Evolutionary conservation across 768 basidiomycete genomes (phyloP).

Genomic region (Russula griseocarnosa): DNA sequence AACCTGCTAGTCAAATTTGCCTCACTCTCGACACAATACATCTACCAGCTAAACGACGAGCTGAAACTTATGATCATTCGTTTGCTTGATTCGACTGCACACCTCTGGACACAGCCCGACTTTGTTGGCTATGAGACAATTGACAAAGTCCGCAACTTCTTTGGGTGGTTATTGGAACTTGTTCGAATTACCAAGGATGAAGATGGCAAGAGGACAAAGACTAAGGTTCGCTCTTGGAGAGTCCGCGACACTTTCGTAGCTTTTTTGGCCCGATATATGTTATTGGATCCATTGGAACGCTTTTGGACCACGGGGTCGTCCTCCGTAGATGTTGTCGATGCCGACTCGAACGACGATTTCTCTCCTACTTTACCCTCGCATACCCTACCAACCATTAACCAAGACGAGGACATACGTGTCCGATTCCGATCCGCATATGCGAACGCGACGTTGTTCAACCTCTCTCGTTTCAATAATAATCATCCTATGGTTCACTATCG

Average conservation of each 20-base stretch:
- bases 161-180: conserved; percentile 49
- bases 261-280: conserved; percentile 65
- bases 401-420: conserved; percentile 79
- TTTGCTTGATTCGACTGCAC: conserved; percentile 60
- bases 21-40: conserved; percentile 50
- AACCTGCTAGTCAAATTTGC: conserved; percentile 52
- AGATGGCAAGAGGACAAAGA: conserved; percentile 27
- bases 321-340: conserved; percentile 6
- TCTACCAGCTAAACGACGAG: conserved; percentile 49
- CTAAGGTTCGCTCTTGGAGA: conserved; percentile 56
- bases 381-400: conserved; percentile 50
- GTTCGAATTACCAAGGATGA: conserved; percentile 31
- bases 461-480: conserved; percentile 39
- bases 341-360: conserved; percentile 1
- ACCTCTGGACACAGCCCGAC: conserved; percentile 49
- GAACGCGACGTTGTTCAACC: conserved; percentile 55
- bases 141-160: conserved; percentile 47
- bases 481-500: conserved; percentile 44
- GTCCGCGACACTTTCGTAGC: conserved; percentile 59
- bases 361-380: conserved; percentile 36
- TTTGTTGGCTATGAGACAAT: conserved; percentile 35
- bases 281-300: conserved; percentile 49
- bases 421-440: conserved; percentile 68
- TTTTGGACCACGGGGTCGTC: conserved; percentile 42
- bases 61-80: conserved; percentile 54